Evolutionary conservation across 352 stramenopile species (phyloP).

Genomic region (Globisporangium echinulatum): DNA sequence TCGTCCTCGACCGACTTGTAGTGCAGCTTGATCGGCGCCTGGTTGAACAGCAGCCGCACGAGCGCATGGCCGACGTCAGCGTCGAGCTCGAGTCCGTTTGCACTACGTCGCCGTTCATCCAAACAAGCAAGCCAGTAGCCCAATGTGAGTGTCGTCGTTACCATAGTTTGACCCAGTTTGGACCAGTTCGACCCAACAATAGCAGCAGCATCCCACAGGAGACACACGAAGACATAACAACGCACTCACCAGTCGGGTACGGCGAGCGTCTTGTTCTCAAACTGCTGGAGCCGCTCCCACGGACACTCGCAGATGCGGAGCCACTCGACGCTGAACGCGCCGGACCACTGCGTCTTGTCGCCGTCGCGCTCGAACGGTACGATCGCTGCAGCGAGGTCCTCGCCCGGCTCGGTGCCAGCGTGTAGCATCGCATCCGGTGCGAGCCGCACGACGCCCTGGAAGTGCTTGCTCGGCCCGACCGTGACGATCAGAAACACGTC

Average conservation of each 20-base stretch:
- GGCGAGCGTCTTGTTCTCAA: constrained; percentile 60
- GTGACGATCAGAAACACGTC: constrained; percentile 81
- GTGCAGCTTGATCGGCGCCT: constrained; percentile 75
- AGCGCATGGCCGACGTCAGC: constrained; percentile 59
- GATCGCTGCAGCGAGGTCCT: constrained; percentile 36
- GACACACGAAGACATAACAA: constrained; percentile 8
- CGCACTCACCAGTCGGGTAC: constrained; percentile 41
- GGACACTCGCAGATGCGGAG: constrained; percentile 84
- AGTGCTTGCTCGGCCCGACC: constrained; percentile 68
- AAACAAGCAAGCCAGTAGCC: neutral
- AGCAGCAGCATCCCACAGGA: neutral
- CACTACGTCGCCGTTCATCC: constrained; percentile 18
- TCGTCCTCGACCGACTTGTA: constrained; percentile 84
- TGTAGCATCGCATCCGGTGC: constrained; percentile 26
- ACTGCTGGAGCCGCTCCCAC: constrained; percentile 69
- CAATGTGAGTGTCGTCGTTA: constrained; percentile 2
- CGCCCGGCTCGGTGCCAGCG: constrained; percentile 30
- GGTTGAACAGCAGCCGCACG: constrained; percentile 75
- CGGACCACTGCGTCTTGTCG: constrained; percentile 38
- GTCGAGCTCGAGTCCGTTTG: constrained; percentile 65
- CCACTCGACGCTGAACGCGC: constrained; percentile 73
- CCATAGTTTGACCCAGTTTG: too few species aligned
- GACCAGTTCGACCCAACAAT: too few species aligned
- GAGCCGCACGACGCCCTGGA: constrained; percentile 65
- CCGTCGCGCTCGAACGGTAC: constrained; percentile 58